Evolutionary conservation across 495 filamentous ascomycete species (phyloP).

Genomic region (Cercophora scortea): DNA sequence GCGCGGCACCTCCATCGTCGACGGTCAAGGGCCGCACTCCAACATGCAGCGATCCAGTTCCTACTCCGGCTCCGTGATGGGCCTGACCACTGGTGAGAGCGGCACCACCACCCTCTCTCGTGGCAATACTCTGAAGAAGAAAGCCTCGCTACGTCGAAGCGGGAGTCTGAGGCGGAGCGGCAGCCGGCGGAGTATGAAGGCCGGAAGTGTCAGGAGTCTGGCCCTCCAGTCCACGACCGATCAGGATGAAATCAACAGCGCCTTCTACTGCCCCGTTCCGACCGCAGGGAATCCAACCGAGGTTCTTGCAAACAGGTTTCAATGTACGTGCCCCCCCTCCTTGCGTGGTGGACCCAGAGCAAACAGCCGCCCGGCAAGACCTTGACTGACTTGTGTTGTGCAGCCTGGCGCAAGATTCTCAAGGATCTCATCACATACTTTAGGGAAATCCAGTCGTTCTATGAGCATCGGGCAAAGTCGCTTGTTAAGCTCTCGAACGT

Average conservation of each 20-base stretch:
- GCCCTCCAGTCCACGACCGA: constrained; percentile 56
- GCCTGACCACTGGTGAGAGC: constrained; percentile 14
- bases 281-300: constrained; percentile 85
- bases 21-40: constrained; percentile 22
- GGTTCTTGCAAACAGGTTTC: constrained; percentile 79
- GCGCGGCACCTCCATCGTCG: constrained; percentile 54
- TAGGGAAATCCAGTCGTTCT: constrained; percentile 82
- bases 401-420: constrained; percentile 90
- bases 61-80: constrained; percentile 34
- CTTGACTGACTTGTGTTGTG: constrained; percentile 6
- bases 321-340: constrained; percentile 52
- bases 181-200: constrained; percentile 66
- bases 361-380: too few relatives aligned
- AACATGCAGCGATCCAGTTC: constrained; percentile 43
- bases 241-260: constrained; percentile 68
- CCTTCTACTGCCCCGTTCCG: constrained; percentile 82
- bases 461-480: constrained; percentile 78
- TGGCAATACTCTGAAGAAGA: constrained; percentile 79
- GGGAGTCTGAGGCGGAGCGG: constrained; percentile 71
- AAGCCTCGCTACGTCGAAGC: constrained; percentile 62
- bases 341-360: background rate
- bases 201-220: constrained; percentile 73
- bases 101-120: constrained; percentile 47
- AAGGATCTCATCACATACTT: constrained; percentile 95
- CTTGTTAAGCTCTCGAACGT: constrained; percentile 76